Base-by-base conservation (phyloP, 257 asterid species). In the Cynanchum wilfordii region DNA sequence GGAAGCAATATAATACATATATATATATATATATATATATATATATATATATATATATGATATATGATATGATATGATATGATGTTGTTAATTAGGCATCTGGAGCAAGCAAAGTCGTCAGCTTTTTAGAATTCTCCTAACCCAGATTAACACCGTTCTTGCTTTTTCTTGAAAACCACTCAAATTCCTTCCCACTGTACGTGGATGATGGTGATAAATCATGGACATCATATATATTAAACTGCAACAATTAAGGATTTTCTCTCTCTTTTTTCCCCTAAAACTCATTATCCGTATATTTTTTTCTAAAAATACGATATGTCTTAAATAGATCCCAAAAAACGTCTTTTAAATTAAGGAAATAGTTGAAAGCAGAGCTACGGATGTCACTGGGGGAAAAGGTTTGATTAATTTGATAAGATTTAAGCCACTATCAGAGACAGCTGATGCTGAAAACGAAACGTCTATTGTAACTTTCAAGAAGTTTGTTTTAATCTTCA, bases 401-500 rank as follows among this genome's bases (percentile, higher is more conserved):
- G 27, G 12, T 20, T 17, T 13, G 42, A 60, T 60, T 60, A 27
- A 11, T 52, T 69, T 70, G 80, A 77, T 72, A 77, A 66, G 81
- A 57, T 55, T 72, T 30, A 25, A 19, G 81, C 55, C 81, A 51
- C 73, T 67, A 58, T 78, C 81, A 72, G 25, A 36, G 50, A 36
- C 74, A 72, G 30, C 36, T 7, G 50, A 69, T 50, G 10, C 36
- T 60, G 75, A 51, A 70, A 70, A 70, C 52, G 79, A 62, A 70
- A 76, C 54, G n/a, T 71, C 75, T 42, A 7, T 4, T 56, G 68
- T 44, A 56, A 1, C 56, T 71, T 22, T 71, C 57, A 42, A 71
- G 55, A 36, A 15, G 6, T 10, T 33, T 4, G 5, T 8, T 24
- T 8, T 16, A 5, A 15, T 3, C 8, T 3, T 2, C 45, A 51